phyloP scores from a whole-genome alignment of 192 early-diverging fungal genomes.

The Backusella psychrophila region DNA sequence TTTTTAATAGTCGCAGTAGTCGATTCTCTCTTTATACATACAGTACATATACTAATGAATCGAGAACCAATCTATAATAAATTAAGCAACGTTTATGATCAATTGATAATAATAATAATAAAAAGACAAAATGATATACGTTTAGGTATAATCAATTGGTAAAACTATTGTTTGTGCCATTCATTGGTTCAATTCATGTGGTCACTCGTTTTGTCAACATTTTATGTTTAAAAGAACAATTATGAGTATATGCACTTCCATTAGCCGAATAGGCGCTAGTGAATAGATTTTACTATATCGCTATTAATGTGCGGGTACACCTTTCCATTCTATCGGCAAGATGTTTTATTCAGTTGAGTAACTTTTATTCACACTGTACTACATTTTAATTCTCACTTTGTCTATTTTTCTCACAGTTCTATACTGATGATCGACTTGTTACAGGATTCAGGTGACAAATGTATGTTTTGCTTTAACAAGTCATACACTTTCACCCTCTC shows the following conservation, averaged over 20 bases:
- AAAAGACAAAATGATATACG: no score
- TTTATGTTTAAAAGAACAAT: background rate
- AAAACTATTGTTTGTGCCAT: background rate
- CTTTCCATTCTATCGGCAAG: no score
- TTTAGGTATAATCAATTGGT: background rate
- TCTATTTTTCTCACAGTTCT: background rate
- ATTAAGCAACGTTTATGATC: no score
- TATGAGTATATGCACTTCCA: background rate
- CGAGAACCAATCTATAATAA: no score
- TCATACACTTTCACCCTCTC: background rate
- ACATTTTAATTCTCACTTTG: background rate
- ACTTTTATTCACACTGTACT: background rate
- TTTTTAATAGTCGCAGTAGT: no score
- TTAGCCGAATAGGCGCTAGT: no score
- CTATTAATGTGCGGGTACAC: no score
- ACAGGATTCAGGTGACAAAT: background rate
- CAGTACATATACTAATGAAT: no score
- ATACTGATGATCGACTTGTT: background rate
- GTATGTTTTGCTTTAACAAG: background rate
- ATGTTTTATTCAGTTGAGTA: background rate
- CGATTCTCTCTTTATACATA: no score
- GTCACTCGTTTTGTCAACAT: background rate
- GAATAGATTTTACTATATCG: no score
- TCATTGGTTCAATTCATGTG: background rate
- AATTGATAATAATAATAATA: no score